Conservation (phyloP, 306 rosid genomes). For the Ceratonia siliqua region DNA sequence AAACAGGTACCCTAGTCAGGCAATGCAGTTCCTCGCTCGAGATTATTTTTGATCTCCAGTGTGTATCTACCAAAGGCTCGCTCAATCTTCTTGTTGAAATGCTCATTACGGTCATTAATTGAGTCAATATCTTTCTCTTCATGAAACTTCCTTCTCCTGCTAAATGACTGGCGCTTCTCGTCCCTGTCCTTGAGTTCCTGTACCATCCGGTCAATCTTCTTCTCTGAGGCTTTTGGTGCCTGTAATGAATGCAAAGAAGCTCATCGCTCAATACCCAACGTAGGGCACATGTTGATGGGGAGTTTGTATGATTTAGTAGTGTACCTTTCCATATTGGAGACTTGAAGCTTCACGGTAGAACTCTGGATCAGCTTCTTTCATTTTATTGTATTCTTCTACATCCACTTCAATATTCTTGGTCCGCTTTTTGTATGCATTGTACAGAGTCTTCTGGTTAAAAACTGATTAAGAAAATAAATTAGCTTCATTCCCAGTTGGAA, state of each 20-base stretch:
- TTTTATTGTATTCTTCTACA: conserved; percentile 80
- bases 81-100: conserved; percentile 96
- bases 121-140: conserved; percentile 99
- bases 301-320: conserved; percentile 11
- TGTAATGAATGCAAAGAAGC: conserved; percentile 38
- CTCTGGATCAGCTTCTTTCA: conserved; percentile 98
- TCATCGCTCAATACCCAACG: conserved; percentile 2
- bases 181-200: conserved; percentile 90
- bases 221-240: conserved; percentile 82
- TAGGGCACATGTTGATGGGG: conserved; percentile 12
- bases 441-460: conserved; percentile 87
- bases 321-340: conserved; percentile 94
- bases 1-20: conserved; percentile 65
- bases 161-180: conserved; percentile 72
- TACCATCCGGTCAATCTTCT: conserved; percentile 90
- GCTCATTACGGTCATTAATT: conserved; percentile 95
- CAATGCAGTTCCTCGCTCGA: conserved; percentile 96
- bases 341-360: conserved; percentile 98
- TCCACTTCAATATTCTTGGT: conserved; percentile 72
- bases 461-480: conserved; percentile 49
- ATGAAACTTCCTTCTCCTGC: conserved; percentile 84
- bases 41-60: conserved; percentile 95
- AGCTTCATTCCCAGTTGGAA: conserved; percentile 12
- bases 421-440: conserved; percentile 88
- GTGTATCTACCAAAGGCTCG: conserved; percentile 99